Base-by-base conservation (phyloP, 768 basidiomycete genomes). In the Tulasnella sp. region DNA sequence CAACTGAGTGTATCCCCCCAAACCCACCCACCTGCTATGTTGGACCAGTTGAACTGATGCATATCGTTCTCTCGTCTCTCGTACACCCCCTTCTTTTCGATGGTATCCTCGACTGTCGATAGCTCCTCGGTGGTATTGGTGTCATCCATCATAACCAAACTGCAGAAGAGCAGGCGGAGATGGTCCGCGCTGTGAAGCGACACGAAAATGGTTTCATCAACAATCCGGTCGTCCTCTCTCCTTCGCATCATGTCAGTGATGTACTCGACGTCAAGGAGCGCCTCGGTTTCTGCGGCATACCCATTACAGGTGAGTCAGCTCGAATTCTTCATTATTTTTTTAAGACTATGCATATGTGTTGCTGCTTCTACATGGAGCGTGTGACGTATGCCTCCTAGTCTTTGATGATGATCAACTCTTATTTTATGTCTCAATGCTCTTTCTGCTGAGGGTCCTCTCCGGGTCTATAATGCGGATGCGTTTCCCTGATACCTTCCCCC, bases 131-230 rank as follows among this genome's bases (percentile, higher is more conserved):
- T 75, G 98, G 97, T 78, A 94, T 99, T 82, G 97, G 98, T 87
- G 95, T 99, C 84, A 98, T 99, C 84, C 97, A 99, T 86, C 96
- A 99, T 87, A 99, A 99, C 86, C 95, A 96, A 86, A 83, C 92
- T 0, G 84, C 96, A 0, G 91, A 91, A 69, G 90, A 91, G 5
- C 98, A 99, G 87, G 97, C 97, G 11, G 93, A 94, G 58, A 99
- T 99, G 97, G 96, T 99, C 83, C 93, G 95, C 82, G 94, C 95
- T 64, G 98, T 99, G 42, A 99, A 99, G 87, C 93, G 97, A 84
- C 97, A 97, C 85, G 97, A 99, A 87, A 99, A 99, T 85, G 98
- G 98, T 7, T 99, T 99, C 88, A 99, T 99, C 86, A 91, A 94
- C 77, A 96, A 98, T 83, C 98, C 98, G 20, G 90, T 98, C 81